Base-by-base conservation (phyloP, 805 yeast genomes). In the Metschnikowia shivogae region DNA sequence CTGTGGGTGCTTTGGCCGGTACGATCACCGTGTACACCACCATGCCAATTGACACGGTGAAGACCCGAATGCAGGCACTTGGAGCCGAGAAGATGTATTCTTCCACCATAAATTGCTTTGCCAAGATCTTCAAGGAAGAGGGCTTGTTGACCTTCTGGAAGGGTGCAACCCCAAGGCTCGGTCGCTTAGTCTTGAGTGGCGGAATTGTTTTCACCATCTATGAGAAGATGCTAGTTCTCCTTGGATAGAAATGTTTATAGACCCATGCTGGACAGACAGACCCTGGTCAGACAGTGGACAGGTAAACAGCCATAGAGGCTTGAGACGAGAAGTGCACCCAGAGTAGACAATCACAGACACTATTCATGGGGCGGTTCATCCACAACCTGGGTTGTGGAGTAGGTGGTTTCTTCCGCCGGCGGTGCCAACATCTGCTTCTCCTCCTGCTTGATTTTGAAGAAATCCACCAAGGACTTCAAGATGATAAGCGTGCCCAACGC, bases 181-280 rank as follows among this genome's bases (percentile, higher is more conserved):
- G 98, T 5, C 80, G 99, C 57, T 76, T 92, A 61, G 81, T 90
- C 30, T 75, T 92, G 60, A 86, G 96, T 67, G 99, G 99, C 49
- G 99, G 99, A 58, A 92, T 92, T 54, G 97, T 93, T 26, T 92
- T 92, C 69, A 93, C 98, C 17, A 87, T 93, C 45, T 92, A 92
- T 64, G 99, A 92, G 64, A 87, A 89, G 68, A 84, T 92, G 71
- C 73, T 92, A 64, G 78, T 73, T 32, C 42, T 84, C n/a, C 58
- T 83, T 63, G 67, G 59, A 17, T 77, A 59, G 26, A 7, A 22
- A 3, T 5, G 26, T 22, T 7, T 7, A 22, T 22, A 22, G 26
- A 22, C 26, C 26, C 8, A 22, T n/a, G n/a, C n/a, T n/a, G n/a
- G n/a, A n/a, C n/a, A n/a, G n/a, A n/a, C n/a, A n/a, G 17, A 17